Percentiles rank a stretch among this genome's conserved stretches.
Conservation (phyloP, 176 grass and related monocot genomes). For the Musa itinerans region DNA sequence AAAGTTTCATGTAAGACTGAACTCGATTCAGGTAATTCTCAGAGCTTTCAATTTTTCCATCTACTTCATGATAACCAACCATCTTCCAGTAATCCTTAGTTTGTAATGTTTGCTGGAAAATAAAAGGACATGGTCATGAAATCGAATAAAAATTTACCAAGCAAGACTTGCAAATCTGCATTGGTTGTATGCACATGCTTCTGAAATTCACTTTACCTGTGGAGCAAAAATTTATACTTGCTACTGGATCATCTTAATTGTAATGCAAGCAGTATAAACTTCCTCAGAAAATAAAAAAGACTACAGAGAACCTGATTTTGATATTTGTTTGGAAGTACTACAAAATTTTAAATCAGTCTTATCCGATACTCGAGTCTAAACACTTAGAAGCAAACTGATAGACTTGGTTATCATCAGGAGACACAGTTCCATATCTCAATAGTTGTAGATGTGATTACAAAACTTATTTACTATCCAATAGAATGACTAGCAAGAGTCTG, state of each 20-base stretch:
- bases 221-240: no score
- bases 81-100: slow-evolving; percentile 51
- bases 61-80: slow-evolving; percentile 78
- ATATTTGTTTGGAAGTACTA: no score
- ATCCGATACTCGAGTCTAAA: no score
- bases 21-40: slow-evolving; percentile 53
- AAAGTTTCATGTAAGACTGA: slow-evolving; percentile 66
- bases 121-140: background rate
- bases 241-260: no score
- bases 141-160: background rate
- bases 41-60: slow-evolving; percentile 61
- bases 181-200: background rate
- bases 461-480: background rate
- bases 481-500: background rate
- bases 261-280: no score
- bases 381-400: no score
- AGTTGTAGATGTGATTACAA: background rate
- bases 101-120: slow-evolving; percentile 43
- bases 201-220: background rate
- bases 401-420: no score
- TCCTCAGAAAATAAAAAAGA: no score
- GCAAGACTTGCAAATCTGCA: background rate
- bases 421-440: no score
- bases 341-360: no score
- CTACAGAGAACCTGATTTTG: no score